Evolutionary conservation across 164 flowering plant genomes (phyloP), one percentile per base, ranked within the genome.

Genomic region (grape (Vitis vinifera)): DNA sequence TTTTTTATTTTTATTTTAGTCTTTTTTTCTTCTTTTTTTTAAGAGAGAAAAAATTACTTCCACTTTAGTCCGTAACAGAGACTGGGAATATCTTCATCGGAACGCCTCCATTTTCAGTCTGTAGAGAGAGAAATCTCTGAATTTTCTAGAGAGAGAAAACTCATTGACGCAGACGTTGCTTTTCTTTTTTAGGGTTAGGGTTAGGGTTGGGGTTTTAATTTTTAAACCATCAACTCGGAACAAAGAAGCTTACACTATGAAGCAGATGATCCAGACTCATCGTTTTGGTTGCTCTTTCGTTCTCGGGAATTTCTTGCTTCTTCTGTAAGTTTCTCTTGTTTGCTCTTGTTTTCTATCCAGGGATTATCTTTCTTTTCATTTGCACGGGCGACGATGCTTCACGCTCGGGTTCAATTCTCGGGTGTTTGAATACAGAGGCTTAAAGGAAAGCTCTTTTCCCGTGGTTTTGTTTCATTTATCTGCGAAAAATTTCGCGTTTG

Each of bases 241-340:
- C 44, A 37, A 37, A 6, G 44, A 37, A 37, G 44, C 44, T 37
- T 37, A 37, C 6, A 37, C 5, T 4, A 37, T 6, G 44, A 37
- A 37, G 44, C 44, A 37, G 44, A 37, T 37, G 44, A 37, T 37
- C 44, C 44, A 37, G 5, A 6, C 44, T 37, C 44, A 37, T 37
- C 44, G 4, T 37, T 3, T 37, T 3, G 44, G 4, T 59, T 13
- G 58, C 17, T 68, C 48, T 47, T 19, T 44, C 62, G 63, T 65
- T 57, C 64, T 57, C 44, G 67, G 67, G 48, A 68, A 59, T 30
- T 13, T 66, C 68, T 65, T 8, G 50, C 65, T 59, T 56, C 19
- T 59, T 17, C 58, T 57, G 62, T 70, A 62, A 65, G 75, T 73
- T 68, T 64, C 70, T 68, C 75, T 51, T 65, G 51, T 11, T 48